Base-by-base conservation (phyloP, 768 basidiomycete species). In the Lactarius sanguifluus region DNA sequence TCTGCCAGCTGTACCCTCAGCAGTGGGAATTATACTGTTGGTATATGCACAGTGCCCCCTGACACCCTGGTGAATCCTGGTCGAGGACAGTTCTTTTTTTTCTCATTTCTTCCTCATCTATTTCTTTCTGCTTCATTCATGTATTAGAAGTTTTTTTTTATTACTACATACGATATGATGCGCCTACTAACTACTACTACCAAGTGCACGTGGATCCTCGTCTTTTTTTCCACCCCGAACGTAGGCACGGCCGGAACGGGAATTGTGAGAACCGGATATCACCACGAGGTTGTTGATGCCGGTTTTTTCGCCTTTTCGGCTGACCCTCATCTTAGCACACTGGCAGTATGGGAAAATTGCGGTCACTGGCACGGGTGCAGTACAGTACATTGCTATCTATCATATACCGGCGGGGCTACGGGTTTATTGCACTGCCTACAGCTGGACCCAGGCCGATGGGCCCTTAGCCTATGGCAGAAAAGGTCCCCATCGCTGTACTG, bases 1-100 rank as follows among this genome's bases (percentile, higher is more conserved):
- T 41, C 41, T 50, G 13, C n/a, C 23, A 13, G 6, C 50, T 23
- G 10, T 12, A 12, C 23, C 47, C 10, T 20, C 9, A 50, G 47
- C 23, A 23, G 23, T 13, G 23, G n/a, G 8, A 23, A 13, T 13
- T 23, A 50, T 13, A 23, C 25, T 50, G 20, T 3, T 5, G 20
- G 43, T n/a, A 45, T 20, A 20, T n/a, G 45, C 45, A 6, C n/a
- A 47, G 45, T 47, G 47, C 50, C 50, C 13, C 13, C 25, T 15
- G 23, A 25, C 50, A 47, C 45, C 45, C 45, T 52, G 47, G 47
- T 50, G 47, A 23, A 50, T 50, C 47, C n/a, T 50, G 50, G 50
- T 25, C 23, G 50, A 52, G 50, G 25, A 52, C 3, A 12, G 23
- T 47, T 5, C 6, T 50, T 25, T 6, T 25, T 25, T 8, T 45